A percentile compares a stretch with the other conserved stretches of the same genome.
These are phyloP conservation scores for Quercus dentata DNA, from an alignment of 306 rosid genomes.

Conservation along the genomic window DNA sequence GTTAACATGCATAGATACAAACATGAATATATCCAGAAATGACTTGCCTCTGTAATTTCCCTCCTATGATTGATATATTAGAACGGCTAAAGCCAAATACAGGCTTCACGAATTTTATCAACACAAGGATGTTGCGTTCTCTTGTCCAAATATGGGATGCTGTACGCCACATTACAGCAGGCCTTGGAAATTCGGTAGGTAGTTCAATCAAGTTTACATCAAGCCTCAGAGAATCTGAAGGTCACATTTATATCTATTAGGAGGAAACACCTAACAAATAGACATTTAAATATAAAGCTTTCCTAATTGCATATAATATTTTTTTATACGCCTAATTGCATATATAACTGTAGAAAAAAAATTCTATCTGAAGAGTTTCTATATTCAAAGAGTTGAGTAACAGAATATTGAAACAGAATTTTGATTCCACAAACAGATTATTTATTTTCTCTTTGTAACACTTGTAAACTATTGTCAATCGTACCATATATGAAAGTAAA, in stretches of 20 bases:
- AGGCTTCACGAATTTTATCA: conserved; percentile 60
- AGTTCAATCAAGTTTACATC: conserved; percentile 57
- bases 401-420: not conserved
- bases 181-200: no score
- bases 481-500: conserved; percentile 78
- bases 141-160: conserved; percentile 61
- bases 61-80: conserved; percentile 59
- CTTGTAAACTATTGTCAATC: not conserved
- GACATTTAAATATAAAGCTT: not conserved
- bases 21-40: not conserved
- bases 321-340: no score
- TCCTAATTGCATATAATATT: not conserved
- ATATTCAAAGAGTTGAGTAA: no score
- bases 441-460: not conserved
- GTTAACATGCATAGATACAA: not conserved
- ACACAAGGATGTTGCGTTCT: conserved; percentile 49
- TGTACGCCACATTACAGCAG: not conserved
- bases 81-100: conserved; percentile 76
- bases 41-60: conserved; percentile 63
- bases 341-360: not conserved
- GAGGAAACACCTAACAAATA: conserved; percentile 1
- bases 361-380: not conserved
- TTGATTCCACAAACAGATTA: not conserved
- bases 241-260: conserved; percentile 18
- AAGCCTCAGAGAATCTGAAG: conserved; percentile 75